Conservation (phyloP, 116 monocot genomes). For the Posidonia oceanica region DNA sequence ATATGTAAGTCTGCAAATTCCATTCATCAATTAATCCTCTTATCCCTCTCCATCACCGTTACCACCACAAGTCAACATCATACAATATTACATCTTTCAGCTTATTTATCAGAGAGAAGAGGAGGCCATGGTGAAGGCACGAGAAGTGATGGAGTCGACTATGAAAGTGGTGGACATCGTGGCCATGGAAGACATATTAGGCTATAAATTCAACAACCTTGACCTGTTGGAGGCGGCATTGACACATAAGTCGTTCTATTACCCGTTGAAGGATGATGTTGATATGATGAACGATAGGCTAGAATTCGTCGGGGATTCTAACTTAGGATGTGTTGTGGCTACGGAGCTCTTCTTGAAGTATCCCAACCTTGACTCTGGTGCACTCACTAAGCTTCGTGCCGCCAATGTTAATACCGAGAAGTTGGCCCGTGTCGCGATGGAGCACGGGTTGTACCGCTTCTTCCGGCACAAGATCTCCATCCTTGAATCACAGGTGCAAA, state of each 20-base stretch:
- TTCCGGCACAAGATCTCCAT: conserved; percentile 25
- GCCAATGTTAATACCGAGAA: conserved; percentile 42
- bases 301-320: conserved; percentile 11
- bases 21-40: no score
- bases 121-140: no score
- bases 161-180: background rate
- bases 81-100: no score
- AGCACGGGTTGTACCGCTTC: conserved; percentile 9
- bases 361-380: background rate
- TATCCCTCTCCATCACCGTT: no score
- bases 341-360: background rate
- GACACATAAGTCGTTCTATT: conserved; percentile 4
- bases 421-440: conserved; percentile 28
- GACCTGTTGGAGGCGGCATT: conserved; percentile 2
- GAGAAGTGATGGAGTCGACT: no score
- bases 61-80: no score
- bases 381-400: conserved; percentile 8
- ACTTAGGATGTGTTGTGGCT: conserved; percentile 5
- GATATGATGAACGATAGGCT: conserved; percentile 4
- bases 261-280: background rate
- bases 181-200: background rate
- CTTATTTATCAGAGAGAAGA: no score
- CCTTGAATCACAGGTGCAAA: conserved; percentile 2
- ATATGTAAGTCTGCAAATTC: no score
- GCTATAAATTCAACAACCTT: background rate